A percentile compares a stretch with the other conserved stretches of the same genome.
These are phyloP conservation scores for Diplodia seriata DNA, from an alignment of 2,329 filamentous ascomycete species.

Conservation along the genomic window DNA sequence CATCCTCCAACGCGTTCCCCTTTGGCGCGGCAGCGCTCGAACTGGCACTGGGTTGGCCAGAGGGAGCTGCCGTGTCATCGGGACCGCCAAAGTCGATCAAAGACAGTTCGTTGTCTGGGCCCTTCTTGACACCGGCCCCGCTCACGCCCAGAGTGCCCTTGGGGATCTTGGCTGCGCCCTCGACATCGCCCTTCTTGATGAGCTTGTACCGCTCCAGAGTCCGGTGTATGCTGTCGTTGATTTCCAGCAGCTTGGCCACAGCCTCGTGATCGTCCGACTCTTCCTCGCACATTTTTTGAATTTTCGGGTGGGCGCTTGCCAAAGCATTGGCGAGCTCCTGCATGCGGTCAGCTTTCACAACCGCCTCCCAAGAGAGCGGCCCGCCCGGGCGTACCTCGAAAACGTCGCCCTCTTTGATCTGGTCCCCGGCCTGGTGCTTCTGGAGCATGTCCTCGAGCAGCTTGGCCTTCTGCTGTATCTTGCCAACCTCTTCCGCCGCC, in stretches of 20 bases:
- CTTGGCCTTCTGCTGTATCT: constrained; percentile 93
- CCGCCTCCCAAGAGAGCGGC: constrained; percentile 39
- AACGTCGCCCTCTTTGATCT: constrained; percentile 72
- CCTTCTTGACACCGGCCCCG: constrained; percentile 67
- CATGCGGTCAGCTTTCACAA: constrained; percentile 35
- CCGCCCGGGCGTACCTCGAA: constrained; percentile 61
- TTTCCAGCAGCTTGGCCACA: constrained; percentile 92
- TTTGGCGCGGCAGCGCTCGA: constrained; percentile 56
- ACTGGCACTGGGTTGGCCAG: constrained; percentile 43
- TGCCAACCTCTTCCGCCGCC: constrained; percentile 91
- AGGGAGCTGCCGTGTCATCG: constrained; percentile 59
- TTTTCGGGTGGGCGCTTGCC: constrained; percentile 95
- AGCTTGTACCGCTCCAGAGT: constrained; percentile 95
- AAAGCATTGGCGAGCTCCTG: constrained; percentile 87
- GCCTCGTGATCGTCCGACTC: constrained; percentile 97
- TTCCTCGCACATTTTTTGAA: constrained; percentile 99
- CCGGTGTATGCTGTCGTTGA: constrained; percentile 98
- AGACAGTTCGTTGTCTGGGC: constrained; percentile 79
- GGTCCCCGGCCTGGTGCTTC: constrained; percentile 80
- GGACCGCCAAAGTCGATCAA: constrained; percentile 87
- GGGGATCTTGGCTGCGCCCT: constrained; percentile 81
- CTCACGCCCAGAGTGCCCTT: constrained; percentile 77
- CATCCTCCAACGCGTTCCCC: constrained; percentile 79
- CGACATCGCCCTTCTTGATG: constrained; percentile 92
- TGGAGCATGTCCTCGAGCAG: constrained; percentile 92